Evolutionary conservation across 805 yeast species (phyloP).

Genomic region (Saturnispora zaruensis): DNA sequence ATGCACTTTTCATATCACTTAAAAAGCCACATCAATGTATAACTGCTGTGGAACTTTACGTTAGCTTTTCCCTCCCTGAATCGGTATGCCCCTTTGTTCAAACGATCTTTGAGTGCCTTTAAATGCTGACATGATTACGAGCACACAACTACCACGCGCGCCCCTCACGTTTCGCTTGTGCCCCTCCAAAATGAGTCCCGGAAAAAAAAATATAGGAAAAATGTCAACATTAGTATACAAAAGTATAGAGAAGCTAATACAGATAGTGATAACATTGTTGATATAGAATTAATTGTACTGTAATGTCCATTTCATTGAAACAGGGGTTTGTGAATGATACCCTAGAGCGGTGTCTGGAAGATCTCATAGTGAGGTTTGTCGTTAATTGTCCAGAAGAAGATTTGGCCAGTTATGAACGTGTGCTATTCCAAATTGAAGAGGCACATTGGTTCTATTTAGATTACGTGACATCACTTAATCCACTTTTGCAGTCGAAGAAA

Average conservation of each 20-base stretch:
- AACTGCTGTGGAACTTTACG: too few species aligned
- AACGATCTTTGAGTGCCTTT: too few species aligned
- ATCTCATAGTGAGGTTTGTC: conserved; percentile 79
- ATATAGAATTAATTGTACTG: conserved; percentile 1
- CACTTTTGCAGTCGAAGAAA: conserved; percentile 65
- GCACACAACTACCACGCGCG: neutral
- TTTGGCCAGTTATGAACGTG: conserved; percentile 68
- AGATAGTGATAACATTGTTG: neutral
- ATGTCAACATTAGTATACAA: neutral
- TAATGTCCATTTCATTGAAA: conserved; percentile 30
- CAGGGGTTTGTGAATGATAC: conserved; percentile 52
- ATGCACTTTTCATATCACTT: too few species aligned
- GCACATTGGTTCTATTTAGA: conserved; percentile 98
- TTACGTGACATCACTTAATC: conserved; percentile 63
- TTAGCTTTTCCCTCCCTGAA: too few species aligned
- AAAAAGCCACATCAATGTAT: too few species aligned
- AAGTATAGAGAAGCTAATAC: neutral
- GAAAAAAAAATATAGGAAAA: neutral
- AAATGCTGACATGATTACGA: neutral
- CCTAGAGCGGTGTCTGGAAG: conserved; percentile 70
- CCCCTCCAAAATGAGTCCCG: neutral
- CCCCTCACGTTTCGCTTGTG: neutral
- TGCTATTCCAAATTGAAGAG: conserved; percentile 91
- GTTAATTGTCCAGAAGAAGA: conserved; percentile 91
- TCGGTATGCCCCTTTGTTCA: too few species aligned